Percentiles rank a stretch among this genome's conserved stretches.
These are phyloP conservation scores for Diplodia seriata DNA, from an alignment of 2,329 filamentous ascomycete genomes.

Conservation along the genomic window DNA sequence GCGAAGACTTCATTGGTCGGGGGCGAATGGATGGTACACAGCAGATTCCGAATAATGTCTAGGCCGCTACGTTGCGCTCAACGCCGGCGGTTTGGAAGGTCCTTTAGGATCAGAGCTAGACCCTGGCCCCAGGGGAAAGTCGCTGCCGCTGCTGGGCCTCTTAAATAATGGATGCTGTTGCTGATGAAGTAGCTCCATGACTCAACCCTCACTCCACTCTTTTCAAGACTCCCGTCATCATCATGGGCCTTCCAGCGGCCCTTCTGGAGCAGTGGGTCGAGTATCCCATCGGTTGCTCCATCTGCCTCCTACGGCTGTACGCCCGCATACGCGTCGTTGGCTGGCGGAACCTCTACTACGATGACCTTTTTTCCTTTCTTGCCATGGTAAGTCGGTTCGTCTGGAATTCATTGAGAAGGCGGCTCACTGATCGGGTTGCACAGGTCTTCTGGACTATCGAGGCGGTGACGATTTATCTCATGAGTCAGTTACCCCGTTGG, in stretches of 20 bases:
- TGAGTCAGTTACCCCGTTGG: neutral
- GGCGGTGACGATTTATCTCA: neutral
- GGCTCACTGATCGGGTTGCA: neutral
- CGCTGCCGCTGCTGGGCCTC: neutral
- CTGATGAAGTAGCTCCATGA: too few species aligned
- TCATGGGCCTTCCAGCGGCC: neutral
- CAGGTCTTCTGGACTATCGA: conserved; percentile 1
- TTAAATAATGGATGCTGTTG: neutral
- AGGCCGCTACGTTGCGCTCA: neutral
- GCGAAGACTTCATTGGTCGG: neutral
- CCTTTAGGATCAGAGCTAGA: neutral
- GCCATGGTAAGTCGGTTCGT: neutral
- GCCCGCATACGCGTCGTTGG: conserved; percentile 7
- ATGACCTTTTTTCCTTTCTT: conserved; percentile 4
- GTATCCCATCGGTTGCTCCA: conserved; percentile 48
- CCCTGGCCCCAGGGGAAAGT: neutral
- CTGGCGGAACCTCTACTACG: conserved; percentile 9
- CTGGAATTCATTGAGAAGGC: too few species aligned
- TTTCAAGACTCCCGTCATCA: neutral
- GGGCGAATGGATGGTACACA: too few species aligned
- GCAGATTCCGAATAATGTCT: neutral
- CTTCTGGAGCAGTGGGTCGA: conserved; percentile 48
- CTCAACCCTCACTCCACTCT: too few species aligned
- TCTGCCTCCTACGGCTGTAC: neutral
- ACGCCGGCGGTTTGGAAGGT: neutral